Base-by-base conservation (phyloP, 108 stramenopile genomes). In the Bacterosira constricta region DNA sequence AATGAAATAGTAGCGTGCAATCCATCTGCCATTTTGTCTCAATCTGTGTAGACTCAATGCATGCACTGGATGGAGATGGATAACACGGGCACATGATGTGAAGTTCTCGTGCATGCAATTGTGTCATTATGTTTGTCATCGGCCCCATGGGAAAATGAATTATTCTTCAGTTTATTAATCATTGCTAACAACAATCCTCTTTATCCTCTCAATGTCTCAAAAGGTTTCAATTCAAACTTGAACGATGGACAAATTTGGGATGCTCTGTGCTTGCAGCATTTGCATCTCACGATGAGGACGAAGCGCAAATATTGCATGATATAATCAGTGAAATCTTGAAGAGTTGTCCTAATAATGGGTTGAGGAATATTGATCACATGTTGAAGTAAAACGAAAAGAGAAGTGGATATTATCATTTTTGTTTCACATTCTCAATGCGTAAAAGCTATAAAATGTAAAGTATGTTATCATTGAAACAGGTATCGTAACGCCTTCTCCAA, bases 181-280 rank as follows among this genome's bases (percentile, higher is more conserved):
- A n/a, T n/a, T n/a, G n/a, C n/a, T n/a, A n/a, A n/a, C n/a, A n/a
- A n/a, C n/a, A n/a, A n/a, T n/a, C n/a, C n/a, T n/a, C n/a, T n/a
- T 13, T 21, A 11, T 34, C 53, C 27, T 35, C 20, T 52, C 20
- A 0, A 9, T 17, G 17, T 25, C 11, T 1, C 46, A 15, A 4
- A 21, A 73, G 71, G 63, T 72, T 73, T 67, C 77, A 83, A 39
- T 80, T 83, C 58, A 83, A 83, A 50, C 44, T 83, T 21, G 83
- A 83, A 71, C 55, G 75, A 51, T 79, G 77, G 74, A 80, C 73
- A 18, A 75, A 80, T 69, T 36, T 80, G 15, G 83, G 83, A 21
- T 65, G 69, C 0, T 75, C 73, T 15, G 69, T 83, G 17, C 54
- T 80, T 30, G 83, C 83, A 15, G 83, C 83, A 50, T 83, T 83